Base-by-base conservation (phyloP, 345 rosid genomes). In the Hypericum androsaemum region DNA sequence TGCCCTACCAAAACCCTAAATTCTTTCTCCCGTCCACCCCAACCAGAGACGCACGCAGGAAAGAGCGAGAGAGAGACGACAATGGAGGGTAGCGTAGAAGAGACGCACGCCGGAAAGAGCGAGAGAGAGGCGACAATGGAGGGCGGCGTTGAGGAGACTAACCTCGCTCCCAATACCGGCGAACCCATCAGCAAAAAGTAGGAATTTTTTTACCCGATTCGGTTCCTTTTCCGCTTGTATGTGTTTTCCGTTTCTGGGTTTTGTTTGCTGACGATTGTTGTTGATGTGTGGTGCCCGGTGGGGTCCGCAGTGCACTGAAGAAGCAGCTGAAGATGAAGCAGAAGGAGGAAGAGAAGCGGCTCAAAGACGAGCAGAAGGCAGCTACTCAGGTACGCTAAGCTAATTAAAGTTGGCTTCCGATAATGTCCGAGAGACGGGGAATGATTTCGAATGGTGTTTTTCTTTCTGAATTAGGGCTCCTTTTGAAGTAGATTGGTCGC, bases 111-210 rank as follows among this genome's bases (percentile, higher is more conserved):
- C n/a, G n/a, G n/a, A n/a, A n/a, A n/a, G n/a, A n/a, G n/a, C n/a
- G 32, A 22, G 4, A 22, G 2, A 22, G 32, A 22, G 32, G 4
- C 32, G 32, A 22, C 32, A 22, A 22, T 22, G 32, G 32, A 22
- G 32, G 32, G 32, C 1, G 4, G 32, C 32, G 32, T 1, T 22
- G 75, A 76, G 10, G 7, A 50, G 5, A 17, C 44, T n/a, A 22
- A 22, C 32, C 32, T 22, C 2, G 12, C 74, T 4, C 44, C 64
- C n/a, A 74, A 67, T 37, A 52, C 63, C 12, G 76, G 70, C 45
- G 84, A 68, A 59, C 54, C 80, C 43, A 69, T 36, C 60, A 92
- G 98, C 74, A 92, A 92, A 64, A 92, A 92, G 98, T 88, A 52
- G 45, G 53, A 62, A 2, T 45, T 17, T 12, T 51, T 36, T 8